Base-by-base conservation (phyloP, 1,284 basidiomycete genomes). In the Austroboletus niveus region DNA sequence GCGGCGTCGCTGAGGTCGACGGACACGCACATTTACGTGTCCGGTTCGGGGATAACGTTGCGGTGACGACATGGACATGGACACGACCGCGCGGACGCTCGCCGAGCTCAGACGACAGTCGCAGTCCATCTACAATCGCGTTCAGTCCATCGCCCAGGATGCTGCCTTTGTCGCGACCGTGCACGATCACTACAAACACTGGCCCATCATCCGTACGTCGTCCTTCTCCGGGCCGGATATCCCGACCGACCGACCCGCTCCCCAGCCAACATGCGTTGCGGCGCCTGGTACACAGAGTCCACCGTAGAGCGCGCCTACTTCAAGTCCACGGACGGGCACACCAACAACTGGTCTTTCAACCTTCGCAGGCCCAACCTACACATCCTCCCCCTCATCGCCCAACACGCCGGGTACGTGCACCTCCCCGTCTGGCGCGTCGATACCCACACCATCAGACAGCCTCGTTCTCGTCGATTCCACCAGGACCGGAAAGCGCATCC, bases 241-340 rank as follows among this genome's bases (percentile, higher is more conserved):
- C 43, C 20, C n/a, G 11, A 20, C 47, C 46, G 15, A 55, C 39
- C 20, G 22, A 24, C 22, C 22, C 22, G 22, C 22, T 24, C 24
- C 4, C 20, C 62, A 89, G 93, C 94, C 3, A 98, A 98, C 67
- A 78, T 96, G 61, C 81, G 95, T 20, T 98, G 94, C 61, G 95
- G 95, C 1, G 89, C 89, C 5, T 98, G 96, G 95, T 98, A 98
- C 69, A 84, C 88, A 8, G 79, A 91, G 58, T 90, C 94, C 5
- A 54, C 61, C 5, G 77, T 82, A 32, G 62, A 72, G 41, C 73
- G 79, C 0, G 90, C 88, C 12, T 98, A 99, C 75, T 98, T 98
- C 80, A 99, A 99, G 70, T 96, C 94, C 0, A 98, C 95, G 0
- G 96, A 99, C 62, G 96, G 96, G 0, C 96, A 98, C 63, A 87